Evolutionary conservation across 2,329 filamentous ascomycete species (phyloP).

Genomic region (Fusarium luffae): DNA sequence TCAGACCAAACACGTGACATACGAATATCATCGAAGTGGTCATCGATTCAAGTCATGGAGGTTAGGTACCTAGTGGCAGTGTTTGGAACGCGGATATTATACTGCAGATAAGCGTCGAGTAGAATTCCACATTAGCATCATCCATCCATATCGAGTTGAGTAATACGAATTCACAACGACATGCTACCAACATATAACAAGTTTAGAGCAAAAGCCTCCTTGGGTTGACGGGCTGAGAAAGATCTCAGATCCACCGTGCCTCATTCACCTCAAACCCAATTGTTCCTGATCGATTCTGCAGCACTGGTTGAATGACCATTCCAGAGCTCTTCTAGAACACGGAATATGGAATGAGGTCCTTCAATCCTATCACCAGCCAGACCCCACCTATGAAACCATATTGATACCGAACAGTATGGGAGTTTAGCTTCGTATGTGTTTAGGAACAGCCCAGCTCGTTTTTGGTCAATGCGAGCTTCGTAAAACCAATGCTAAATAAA

Average conservation of each 20-base stretch:
- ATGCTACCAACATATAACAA: background rate
- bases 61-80: background rate
- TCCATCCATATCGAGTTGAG: background rate
- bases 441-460: slow-evolving; percentile 4
- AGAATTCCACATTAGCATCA: slow-evolving; percentile 1
- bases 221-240: background rate
- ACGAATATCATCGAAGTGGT: background rate
- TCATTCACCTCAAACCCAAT: background rate
- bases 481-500: slow-evolving; percentile 2
- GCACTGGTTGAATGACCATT: background rate
- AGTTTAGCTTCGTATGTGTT: background rate
- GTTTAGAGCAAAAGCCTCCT: background rate
- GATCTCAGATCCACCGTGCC: background rate
- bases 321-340: slow-evolving; percentile 24
- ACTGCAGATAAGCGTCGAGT: background rate
- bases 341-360: background rate
- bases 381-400: slow-evolving; percentile 29
- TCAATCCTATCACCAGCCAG: background rate
- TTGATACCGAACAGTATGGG: slow-evolving; percentile 11
- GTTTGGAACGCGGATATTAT: background rate
- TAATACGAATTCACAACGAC: background rate
- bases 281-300: background rate
- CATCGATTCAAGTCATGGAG: background rate
- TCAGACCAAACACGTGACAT: background rate
- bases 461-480: slow-evolving; percentile 6